Base-by-base conservation (phyloP, 106 monocot species). In the Dioscorea dumetorum region DNA sequence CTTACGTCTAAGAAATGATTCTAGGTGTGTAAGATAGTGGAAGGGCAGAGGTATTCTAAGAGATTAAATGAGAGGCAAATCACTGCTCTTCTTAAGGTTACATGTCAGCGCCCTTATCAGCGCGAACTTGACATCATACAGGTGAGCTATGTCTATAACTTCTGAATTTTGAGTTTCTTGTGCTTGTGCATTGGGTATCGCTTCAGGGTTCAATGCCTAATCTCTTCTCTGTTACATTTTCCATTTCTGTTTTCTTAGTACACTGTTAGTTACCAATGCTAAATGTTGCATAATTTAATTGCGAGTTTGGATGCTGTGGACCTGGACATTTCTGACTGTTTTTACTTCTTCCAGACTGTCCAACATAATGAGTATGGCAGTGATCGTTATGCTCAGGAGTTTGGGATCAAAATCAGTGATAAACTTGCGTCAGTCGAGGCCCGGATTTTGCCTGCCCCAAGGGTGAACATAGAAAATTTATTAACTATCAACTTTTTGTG, bases 1-100 rank as follows among this genome's bases (percentile, higher is more conserved):
- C 15, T 54, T 8, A 54, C 51, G 63, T 35, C 34, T 32, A 49
- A 77, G 56, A 15, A 22, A 49, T 33, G 4, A 8, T 69, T 54
- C 22, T 61, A 91, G 97, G 92, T 92, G 1, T 99, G 92, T 67
- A 99, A 99, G 67, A 92, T 99, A 56, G 89, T 99, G n/a, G 92
- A 90, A 60, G 97, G 97, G 2, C 97, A 99, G 57, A 82, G 97
- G 63, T 99, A 99, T 67, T 92, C 97, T 10, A 92, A 99, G 72
- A 84, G 92, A 70, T 73, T 99, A 13, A 99, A 92, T 79, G 89
- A 99, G 70, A 92, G 81, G 48, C 97, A 99, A 49, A 99, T 99
- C 23, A 90, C 97, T 48, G 79, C 87, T 54, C 90, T 99, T 41
- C 74, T 99, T 17, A 99, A 85, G 66, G 92, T 87, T 24, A 90